Evolutionary conservation across 768 basidiomycete genomes (phyloP), one percentile per base, ranked within the genome.

Genomic region (Pulveroboletus sp.): DNA sequence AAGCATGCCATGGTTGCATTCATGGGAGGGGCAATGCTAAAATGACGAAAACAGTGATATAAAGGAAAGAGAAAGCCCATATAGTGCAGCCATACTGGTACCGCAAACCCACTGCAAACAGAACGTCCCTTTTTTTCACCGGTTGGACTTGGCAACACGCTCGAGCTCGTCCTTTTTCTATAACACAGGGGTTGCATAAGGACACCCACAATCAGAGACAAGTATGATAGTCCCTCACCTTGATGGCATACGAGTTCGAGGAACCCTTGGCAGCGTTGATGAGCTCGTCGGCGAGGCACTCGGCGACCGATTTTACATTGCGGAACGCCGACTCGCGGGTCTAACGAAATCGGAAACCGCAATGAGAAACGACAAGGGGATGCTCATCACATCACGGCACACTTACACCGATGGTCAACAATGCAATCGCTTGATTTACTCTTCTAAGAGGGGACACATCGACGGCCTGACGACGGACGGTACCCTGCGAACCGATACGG

Each of bases 221-320:
- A 10, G 13, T 27, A 62, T 16, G 13, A 29, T 3, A 2, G 3
- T 16, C 8, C 31, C 74, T 39, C 38, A 90, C 89, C 90, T 97
- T 98, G 82, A 99, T 99, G 54, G 95, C 95, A 70, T 98, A 99
- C 47, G 95, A 98, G 87, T 99, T 99, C 66, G 94, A 97, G 42
- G 97, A 98, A 57, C 97, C 97, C 79, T 99, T 98, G 58, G 95
- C 97, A 45, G 97, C 97, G 72, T 99, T 99, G 82, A 98, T 97
- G 66, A 98, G 87, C 73, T 99, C 97, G 70, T 98, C 97, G 52
- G 97, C 95, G 45, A 98, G 82, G 75, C 95, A 97, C 77, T 98
- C 95, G 52, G 97, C 94, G 62, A 99, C 88, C 52, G 94, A 97
- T 75, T 99, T 99, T 64, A 97, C 91, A 77, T 99, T 99, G 74